Evolutionary conservation across 441 rosid species (phyloP).

Genomic region (Manihot esculenta): DNA sequence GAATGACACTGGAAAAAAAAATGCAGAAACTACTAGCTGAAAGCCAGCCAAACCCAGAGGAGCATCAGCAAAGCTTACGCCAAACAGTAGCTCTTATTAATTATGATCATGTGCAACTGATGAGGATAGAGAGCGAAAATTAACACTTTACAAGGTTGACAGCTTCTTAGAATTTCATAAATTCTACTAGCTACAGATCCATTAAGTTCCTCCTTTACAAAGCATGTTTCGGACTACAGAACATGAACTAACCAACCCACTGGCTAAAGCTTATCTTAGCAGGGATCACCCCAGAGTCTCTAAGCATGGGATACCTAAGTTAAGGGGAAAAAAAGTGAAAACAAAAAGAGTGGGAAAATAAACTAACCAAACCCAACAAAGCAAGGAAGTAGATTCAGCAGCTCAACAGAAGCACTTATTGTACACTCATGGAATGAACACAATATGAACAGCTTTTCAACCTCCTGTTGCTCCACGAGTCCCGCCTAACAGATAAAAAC

Average conservation of each 20-base stretch:
- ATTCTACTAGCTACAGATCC: conserved; percentile 14
- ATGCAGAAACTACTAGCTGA: conserved; percentile 2
- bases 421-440: not conserved
- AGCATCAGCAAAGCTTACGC: not conserved
- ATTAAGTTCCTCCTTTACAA: conserved; percentile 23
- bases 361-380: conserved; percentile 30
- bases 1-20: not conserved
- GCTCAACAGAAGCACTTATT: conserved; percentile 13
- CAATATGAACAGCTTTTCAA: conserved; percentile 36
- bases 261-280: conserved; percentile 2
- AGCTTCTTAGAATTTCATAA: conserved; percentile 10
- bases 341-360: not conserved
- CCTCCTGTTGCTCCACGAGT: conserved; percentile 39
- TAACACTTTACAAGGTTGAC: not conserved
- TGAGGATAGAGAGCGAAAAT: not conserved
- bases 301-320: not conserved
- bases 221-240: conserved; percentile 14
- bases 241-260: conserved; percentile 9
- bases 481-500: conserved; percentile 34
- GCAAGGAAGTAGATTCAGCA: conserved; percentile 39
- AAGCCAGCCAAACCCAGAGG: not conserved
- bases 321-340: not conserved
- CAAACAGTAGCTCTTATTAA: not conserved
- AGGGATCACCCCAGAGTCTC: not conserved
- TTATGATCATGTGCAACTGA: not conserved